Evolutionary conservation across 2,329 filamentous ascomycete genomes (phyloP).

Genomic region (Monilinia laxa): DNA sequence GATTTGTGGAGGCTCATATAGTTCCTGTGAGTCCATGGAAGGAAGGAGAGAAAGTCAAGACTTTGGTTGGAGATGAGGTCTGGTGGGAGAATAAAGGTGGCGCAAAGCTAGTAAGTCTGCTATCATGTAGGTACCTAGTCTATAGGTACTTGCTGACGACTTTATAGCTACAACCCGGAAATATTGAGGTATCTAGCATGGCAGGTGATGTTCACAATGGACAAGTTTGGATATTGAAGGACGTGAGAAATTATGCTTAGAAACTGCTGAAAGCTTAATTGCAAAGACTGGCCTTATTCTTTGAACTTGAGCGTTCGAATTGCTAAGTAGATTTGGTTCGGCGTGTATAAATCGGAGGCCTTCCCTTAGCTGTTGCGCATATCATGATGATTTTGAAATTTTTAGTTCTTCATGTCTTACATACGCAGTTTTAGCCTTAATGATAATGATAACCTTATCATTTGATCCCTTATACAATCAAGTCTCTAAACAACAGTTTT

Average conservation of each 20-base stretch:
- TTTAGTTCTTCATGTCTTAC: neutral
- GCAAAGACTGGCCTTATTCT: neutral
- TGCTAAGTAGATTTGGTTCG: neutral
- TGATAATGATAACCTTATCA: neutral
- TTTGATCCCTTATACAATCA: neutral
- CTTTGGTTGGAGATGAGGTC: constrained; percentile 65
- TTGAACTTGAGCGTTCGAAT: neutral
- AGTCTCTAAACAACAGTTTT: neutral
- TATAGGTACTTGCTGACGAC: constrained; percentile 4
- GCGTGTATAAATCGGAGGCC: neutral
- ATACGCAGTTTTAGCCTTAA: neutral
- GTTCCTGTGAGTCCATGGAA: constrained; percentile 74
- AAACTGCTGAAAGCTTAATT: neutral
- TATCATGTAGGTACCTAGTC: neutral
- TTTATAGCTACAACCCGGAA: constrained; percentile 71
- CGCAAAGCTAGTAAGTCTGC: constrained; percentile 59
- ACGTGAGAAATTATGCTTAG: constrained; percentile 46
- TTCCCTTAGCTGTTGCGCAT: neutral
- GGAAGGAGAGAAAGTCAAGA: constrained; percentile 63
- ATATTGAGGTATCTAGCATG: constrained; percentile 73
- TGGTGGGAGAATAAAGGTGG: constrained; percentile 80
- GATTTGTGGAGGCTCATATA: constrained; percentile 85
- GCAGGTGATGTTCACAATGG: constrained; percentile 81
- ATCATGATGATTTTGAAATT: neutral
- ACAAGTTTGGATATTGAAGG: constrained; percentile 64